These are phyloP conservation scores for Sphaerostilbella broomeana DNA, from an alignment of 2,329 filamentous ascomycete species.

Conservation along the genomic window DNA sequence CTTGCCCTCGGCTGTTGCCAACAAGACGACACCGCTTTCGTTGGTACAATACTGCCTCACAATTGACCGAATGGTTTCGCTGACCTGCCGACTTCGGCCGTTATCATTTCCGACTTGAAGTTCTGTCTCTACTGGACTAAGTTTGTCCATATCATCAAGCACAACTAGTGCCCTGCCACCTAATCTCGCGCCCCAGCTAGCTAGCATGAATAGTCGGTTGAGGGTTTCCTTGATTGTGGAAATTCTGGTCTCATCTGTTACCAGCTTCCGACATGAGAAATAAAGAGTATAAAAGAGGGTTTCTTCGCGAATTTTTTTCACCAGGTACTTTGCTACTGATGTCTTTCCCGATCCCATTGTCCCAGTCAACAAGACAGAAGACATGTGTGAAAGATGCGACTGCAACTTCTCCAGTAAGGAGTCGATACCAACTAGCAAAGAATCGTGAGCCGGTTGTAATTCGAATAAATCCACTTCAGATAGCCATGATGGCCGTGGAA, in stretches of 20 bases:
- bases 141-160: slow-evolving; percentile 84
- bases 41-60: slow-evolving; percentile 77
- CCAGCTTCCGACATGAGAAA: slow-evolving; percentile 77
- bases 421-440: slow-evolving; percentile 78
- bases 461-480: slow-evolving; percentile 40
- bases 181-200: slow-evolving; percentile 83
- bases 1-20: slow-evolving; percentile 89
- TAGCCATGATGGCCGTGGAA: slow-evolving; percentile 57
- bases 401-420: slow-evolving; percentile 63
- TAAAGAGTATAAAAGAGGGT: slow-evolving; percentile 77
- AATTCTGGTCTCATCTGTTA: slow-evolving; percentile 85
- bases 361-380: slow-evolving; percentile 83
- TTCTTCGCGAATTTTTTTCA: slow-evolving; percentile 63
- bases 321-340: slow-evolving; percentile 68
- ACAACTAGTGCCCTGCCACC: slow-evolving; percentile 81
- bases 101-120: slow-evolving; percentile 92
- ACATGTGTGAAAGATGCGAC: slow-evolving; percentile 73
- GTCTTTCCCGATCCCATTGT: slow-evolving; percentile 89
- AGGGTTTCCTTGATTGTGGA: slow-evolving; percentile 88
- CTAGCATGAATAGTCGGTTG: slow-evolving; percentile 75
- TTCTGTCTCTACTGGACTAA: slow-evolving; percentile 91
- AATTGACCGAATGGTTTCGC: slow-evolving; percentile 77
- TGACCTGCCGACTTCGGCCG: slow-evolving; percentile 83
- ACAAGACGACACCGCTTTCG: slow-evolving; percentile 73
- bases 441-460: slow-evolving; percentile 48